Evolutionary conservation across 2,329 filamentous ascomycete species (phyloP), one percentile per base, ranked within the genome.

Genomic region (Ceratocystis albifundus): DNA sequence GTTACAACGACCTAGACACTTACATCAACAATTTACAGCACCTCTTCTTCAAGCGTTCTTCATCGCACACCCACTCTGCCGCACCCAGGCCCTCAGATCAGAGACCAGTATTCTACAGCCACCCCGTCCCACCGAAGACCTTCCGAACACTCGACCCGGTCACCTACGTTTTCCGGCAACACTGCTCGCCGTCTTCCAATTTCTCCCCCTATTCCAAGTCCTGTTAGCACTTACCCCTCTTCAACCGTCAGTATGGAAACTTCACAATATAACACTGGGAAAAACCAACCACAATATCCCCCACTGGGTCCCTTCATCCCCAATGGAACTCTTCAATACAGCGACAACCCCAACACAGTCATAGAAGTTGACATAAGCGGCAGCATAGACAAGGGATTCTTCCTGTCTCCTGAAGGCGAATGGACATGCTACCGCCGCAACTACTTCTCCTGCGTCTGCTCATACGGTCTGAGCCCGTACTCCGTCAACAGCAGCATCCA

Each of bases 381-480:
- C 45, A 87, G 85, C 71, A 90, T 96, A 68, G 89, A 95, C 74
- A 95, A 96, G 71, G 91, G 91, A 0, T 95, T 96, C 76, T 96
- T 96, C 73, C 78, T 86, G 45, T 82, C 82, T 2, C 63, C 57
- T n/a, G 91, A 95, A 66, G 81, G 83, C 20, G 89, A 92, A 71
- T 96, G 90, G 90, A 96, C 91, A 0, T 96, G 91, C 76, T 96
- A 96, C 74, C 82, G 91, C 44, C 83, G 92, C 55, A 96, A 96
- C 74, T 96, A 96, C 76, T 94, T 96, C 74, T 87, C 89, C 0
- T 90, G 94, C 65, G 84, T 87, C 64, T 93, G 89, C 74, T 89
- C 88, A 2, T 96, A 87, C 75, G 82, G 82, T 12, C 77, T 96
- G 28, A 79, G 80, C 50, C 88, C 88, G 1, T 76, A 79, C 67